Evolutionary conservation across 1,284 basidiomycete genomes (phyloP).

Genomic region (Ceratorhiza oryzae-sativae): DNA sequence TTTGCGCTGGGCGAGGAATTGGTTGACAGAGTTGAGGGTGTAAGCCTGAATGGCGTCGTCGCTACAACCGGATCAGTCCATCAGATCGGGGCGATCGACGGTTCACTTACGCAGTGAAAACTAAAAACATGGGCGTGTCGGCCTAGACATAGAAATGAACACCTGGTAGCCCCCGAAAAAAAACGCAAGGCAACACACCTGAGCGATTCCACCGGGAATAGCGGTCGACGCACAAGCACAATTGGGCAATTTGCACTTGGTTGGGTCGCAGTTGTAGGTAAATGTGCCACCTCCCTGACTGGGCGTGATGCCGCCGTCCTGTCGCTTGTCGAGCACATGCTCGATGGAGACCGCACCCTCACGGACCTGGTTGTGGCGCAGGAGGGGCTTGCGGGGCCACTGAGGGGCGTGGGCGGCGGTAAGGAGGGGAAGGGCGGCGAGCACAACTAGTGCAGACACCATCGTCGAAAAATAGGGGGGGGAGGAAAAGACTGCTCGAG

Average conservation of each 20-base stretch:
- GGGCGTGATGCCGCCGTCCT: conserved; percentile 50
- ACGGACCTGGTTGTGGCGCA: conserved; percentile 62
- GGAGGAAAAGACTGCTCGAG: not conserved
- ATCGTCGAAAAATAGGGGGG: not conserved
- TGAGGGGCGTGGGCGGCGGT: conserved; percentile 49
- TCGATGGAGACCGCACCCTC: conserved; percentile 27
- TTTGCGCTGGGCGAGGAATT: conserved; percentile 76
- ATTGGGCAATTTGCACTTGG: conserved; percentile 68
- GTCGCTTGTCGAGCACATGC: conserved; percentile 24
- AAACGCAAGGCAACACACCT: conserved; percentile 55
- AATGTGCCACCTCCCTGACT: conserved; percentile 58
- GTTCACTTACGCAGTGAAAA: conserved; percentile 61
- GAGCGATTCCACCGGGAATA: conserved; percentile 71
- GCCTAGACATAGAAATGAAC: conserved; percentile 52
- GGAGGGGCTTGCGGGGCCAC: conserved; percentile 49
- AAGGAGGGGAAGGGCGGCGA: conserved; percentile 37
- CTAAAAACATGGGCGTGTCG: conserved; percentile 73
- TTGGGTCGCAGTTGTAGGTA: conserved; percentile 71
- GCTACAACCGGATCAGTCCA: conserved; percentile 22
- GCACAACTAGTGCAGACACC: conserved; percentile 27
- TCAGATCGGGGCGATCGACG: not conserved
- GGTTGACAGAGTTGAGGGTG: conserved; percentile 72
- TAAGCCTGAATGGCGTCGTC: conserved; percentile 72
- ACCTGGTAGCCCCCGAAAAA: conserved; percentile 6
- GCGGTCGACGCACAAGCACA: conserved; percentile 76